These are phyloP conservation scores for Tubosaeta sp. DNA, from an alignment of 768 basidiomycete genomes.

Conservation along the genomic window DNA sequence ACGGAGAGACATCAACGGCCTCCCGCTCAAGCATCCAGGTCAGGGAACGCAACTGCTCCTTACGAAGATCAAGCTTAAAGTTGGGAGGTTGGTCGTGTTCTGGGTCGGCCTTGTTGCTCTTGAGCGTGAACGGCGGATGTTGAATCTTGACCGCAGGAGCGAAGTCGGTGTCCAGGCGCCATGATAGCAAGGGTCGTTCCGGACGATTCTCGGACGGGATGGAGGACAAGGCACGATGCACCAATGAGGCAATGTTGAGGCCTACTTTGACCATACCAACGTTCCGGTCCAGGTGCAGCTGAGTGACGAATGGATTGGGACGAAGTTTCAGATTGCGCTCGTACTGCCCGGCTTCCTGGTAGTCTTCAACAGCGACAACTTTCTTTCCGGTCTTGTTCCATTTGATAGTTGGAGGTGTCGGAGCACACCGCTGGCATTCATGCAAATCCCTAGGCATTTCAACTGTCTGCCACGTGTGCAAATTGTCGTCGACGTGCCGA, in stretches of 20 bases:
- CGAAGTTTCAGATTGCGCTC: conserved; percentile 85
- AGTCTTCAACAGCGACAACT: conserved; percentile 73
- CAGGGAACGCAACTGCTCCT: conserved; percentile 85
- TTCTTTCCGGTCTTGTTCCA: conserved; percentile 65
- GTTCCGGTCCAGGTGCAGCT: conserved; percentile 63
- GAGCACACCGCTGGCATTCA: conserved; percentile 80
- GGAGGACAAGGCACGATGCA: conserved; percentile 81
- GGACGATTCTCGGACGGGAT: conserved; percentile 56
- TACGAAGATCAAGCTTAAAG: conserved; percentile 69
- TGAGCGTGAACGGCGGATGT: conserved; percentile 62
- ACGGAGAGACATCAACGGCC: conserved; percentile 55
- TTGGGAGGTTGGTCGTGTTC: conserved; percentile 73
- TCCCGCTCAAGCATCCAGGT: conserved; percentile 92
- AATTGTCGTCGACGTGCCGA: conserved; percentile 63
- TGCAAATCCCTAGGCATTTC: conserved; percentile 41
- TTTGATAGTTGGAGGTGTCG: conserved; percentile 64
- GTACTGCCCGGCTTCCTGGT: conserved; percentile 82
- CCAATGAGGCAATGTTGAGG: conserved; percentile 80
- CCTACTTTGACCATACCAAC: conserved; percentile 77
- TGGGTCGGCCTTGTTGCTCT: conserved; percentile 71
- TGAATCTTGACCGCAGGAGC: conserved; percentile 55
- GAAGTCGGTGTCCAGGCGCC: conserved; percentile 81
- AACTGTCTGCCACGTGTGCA: conserved; percentile 64
- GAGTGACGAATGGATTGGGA: conserved; percentile 83
- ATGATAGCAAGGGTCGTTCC: conserved; percentile 53